Evolutionary conservation across 352 stramenopile species (phyloP).

Genomic region (Phytophthora megakarya): DNA sequence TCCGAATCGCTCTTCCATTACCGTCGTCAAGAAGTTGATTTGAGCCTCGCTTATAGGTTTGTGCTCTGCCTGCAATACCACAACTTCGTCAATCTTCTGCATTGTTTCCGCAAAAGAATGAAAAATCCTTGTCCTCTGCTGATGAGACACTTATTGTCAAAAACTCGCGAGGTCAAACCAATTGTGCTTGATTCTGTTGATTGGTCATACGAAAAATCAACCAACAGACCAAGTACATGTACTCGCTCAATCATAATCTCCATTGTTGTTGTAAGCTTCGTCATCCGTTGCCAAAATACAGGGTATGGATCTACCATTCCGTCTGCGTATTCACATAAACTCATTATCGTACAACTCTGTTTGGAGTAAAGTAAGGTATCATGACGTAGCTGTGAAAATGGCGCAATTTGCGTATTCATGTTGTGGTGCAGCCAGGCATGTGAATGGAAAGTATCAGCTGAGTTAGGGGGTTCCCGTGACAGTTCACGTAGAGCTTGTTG

Average conservation of each 20-base stretch:
- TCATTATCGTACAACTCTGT: conserved; percentile 15
- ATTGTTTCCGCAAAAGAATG: conserved; percentile 14
- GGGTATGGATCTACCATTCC: conserved; percentile 38
- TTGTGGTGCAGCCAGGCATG: conserved; percentile 11
- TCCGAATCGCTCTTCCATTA: conserved; percentile 27
- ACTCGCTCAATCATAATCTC: background rate
- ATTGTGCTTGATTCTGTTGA: background rate
- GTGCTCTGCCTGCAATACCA: background rate
- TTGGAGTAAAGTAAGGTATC: conserved; percentile 37
- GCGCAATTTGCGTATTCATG: conserved; percentile 39
- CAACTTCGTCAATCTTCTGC: conserved; percentile 11
- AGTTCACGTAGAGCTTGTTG: conserved; percentile 24
- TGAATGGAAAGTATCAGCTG: conserved; percentile 22
- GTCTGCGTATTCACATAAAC: conserved; percentile 30
- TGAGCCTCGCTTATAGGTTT: conserved; percentile 15
- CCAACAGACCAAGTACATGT: background rate
- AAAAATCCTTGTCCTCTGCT: background rate
- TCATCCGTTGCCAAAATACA: conserved; percentile 23
- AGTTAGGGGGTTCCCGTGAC: conserved; percentile 23
- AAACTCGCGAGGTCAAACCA: background rate
- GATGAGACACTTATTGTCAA: background rate
- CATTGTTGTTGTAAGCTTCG: background rate
- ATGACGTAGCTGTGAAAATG: conserved; percentile 35
- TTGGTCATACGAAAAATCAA: background rate
- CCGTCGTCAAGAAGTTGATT: conserved; percentile 26